Percentiles rank a stretch among this genome's conserved stretches.
Conservation (phyloP, 78 protist species). For the Dictyostelium discoideum region DNA sequence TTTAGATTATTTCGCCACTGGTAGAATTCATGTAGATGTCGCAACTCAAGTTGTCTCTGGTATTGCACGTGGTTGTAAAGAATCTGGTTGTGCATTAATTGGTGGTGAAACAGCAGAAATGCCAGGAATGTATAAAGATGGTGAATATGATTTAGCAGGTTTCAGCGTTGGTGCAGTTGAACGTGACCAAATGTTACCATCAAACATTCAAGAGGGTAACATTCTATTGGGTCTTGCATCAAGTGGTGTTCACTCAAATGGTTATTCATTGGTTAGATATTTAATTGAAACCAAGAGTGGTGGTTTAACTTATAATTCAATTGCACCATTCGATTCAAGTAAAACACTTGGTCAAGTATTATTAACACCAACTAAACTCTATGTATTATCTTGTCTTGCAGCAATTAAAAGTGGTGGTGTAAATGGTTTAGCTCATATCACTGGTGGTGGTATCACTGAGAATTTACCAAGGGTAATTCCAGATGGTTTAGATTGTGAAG, state of each 20-base stretch:
- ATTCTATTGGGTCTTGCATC: conserved; percentile 86
- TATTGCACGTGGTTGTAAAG: conserved; percentile 87
- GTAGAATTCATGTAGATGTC: conserved; percentile 80
- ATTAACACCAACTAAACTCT: conserved; percentile 89
- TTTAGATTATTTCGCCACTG: conserved; percentile 95
- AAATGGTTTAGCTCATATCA: conserved; percentile 90
- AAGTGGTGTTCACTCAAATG: conserved; percentile 92
- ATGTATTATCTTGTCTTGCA: conserved; percentile 80
- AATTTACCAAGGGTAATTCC: conserved; percentile 90
- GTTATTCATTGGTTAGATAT: conserved; percentile 90
- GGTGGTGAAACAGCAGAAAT: conserved; percentile 97
- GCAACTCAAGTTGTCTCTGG: conserved; percentile 88
- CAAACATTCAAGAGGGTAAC: conserved; percentile 66
- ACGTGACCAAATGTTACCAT: conserved; percentile 81
- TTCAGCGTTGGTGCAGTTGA: conserved; percentile 93
- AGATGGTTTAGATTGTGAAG: conserved; percentile 45
- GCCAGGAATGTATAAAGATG: conserved; percentile 93
- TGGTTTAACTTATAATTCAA: conserved; percentile 21
- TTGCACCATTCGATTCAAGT: conserved; percentile 63
- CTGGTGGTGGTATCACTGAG: conserved; percentile 93
- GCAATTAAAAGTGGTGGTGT: conserved; percentile 70
- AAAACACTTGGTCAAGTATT: conserved; percentile 82
- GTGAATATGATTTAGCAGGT: conserved; percentile 95
- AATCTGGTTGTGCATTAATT: conserved; percentile 87
- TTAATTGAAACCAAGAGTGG: conserved; percentile 42